phyloP scores from a whole-genome alignment of 108 stramenopile genomes.

The Discostella pseudostelligera region DNA sequence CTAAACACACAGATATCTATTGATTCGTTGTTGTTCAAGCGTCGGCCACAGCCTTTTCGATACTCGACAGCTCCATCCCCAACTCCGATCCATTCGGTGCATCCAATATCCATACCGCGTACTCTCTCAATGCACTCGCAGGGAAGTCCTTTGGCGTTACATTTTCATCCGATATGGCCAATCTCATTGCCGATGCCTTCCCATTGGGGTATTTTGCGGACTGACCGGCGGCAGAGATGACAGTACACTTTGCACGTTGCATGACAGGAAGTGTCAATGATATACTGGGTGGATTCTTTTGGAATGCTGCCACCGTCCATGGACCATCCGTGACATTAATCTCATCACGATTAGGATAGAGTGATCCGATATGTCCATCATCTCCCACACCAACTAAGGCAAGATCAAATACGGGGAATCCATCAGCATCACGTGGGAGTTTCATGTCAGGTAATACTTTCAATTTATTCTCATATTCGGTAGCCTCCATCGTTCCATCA shows the following conservation, averaged over 20 bases:
- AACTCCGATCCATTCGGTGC: slow-evolving; percentile 62
- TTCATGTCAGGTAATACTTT: slow-evolving; percentile 31
- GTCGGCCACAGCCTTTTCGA: slow-evolving; percentile 42
- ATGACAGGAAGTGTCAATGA: slow-evolving; percentile 75
- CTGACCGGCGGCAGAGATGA: slow-evolving; percentile 75
- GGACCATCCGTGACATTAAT: slow-evolving; percentile 50
- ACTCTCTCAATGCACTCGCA: slow-evolving; percentile 59
- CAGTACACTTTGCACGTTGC: slow-evolving; percentile 52
- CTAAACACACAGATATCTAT: no score
- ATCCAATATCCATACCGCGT: slow-evolving; percentile 74
- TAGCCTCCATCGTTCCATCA: slow-evolving; percentile 61
- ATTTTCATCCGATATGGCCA: slow-evolving; percentile 58
- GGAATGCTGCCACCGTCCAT: slow-evolving; percentile 61
- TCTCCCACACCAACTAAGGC: slow-evolving; percentile 80
- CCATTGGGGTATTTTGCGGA: slow-evolving; percentile 80
- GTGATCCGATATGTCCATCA: slow-evolving; percentile 75
- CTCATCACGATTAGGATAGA: slow-evolving; percentile 76
- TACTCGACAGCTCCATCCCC: slow-evolving; percentile 29
- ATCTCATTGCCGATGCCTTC: slow-evolving; percentile 67
- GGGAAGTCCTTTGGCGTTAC: slow-evolving; percentile 68
- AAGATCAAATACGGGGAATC: slow-evolving; percentile 80
- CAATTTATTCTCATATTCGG: slow-evolving; percentile 59
- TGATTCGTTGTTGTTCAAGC: neutral
- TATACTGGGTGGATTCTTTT: slow-evolving; percentile 76
- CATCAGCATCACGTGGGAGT: slow-evolving; percentile 56